These are phyloP conservation scores for Fusarium anguioides DNA, from an alignment of 2,329 filamentous ascomycete species.

Conservation along the genomic window DNA sequence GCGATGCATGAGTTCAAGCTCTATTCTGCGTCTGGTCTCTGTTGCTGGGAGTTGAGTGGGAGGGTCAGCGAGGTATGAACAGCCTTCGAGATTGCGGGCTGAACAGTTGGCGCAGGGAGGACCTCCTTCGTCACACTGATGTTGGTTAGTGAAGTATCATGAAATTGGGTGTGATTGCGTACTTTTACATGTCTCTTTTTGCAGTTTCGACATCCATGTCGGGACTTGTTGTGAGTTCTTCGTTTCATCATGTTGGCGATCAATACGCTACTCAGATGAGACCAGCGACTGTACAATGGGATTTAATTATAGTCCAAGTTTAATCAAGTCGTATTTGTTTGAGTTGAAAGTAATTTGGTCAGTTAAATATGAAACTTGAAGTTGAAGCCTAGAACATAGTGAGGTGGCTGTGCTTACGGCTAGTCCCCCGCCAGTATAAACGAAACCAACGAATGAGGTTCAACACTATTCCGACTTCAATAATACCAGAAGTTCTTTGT, in stretches of 20 bases:
- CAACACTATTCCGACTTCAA: neutral
- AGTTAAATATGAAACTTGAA: neutral
- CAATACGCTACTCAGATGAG: accelerated
- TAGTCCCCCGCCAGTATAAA: neutral
- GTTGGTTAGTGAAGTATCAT: neutral
- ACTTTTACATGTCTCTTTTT: conserved; percentile 44
- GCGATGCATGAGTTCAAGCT: conserved; percentile 64
- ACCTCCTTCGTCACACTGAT: conserved; percentile 52
- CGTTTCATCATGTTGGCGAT: conserved; percentile 34
- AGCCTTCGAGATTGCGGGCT: conserved; percentile 41
- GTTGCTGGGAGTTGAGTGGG: conserved; percentile 15
- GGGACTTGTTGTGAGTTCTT: conserved; percentile 41
- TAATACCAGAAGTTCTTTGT: neutral
- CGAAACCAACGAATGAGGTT: conserved; percentile 12
- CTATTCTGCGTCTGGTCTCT: conserved; percentile 47
- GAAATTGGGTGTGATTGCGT: neutral
- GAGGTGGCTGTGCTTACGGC: conserved; percentile 39
- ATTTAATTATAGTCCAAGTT: neutral
- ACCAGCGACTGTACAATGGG: accelerated
- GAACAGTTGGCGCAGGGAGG: conserved; percentile 51
- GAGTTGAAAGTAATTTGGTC: neutral
- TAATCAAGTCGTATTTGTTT: no score
- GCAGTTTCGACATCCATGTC: conserved; percentile 43
- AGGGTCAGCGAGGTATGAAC: conserved; percentile 32
- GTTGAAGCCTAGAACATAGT: neutral